These are phyloP conservation scores for Eutypella sp. DNA, from an alignment of 2,329 filamentous ascomycete species.

Conservation along the genomic window DNA sequence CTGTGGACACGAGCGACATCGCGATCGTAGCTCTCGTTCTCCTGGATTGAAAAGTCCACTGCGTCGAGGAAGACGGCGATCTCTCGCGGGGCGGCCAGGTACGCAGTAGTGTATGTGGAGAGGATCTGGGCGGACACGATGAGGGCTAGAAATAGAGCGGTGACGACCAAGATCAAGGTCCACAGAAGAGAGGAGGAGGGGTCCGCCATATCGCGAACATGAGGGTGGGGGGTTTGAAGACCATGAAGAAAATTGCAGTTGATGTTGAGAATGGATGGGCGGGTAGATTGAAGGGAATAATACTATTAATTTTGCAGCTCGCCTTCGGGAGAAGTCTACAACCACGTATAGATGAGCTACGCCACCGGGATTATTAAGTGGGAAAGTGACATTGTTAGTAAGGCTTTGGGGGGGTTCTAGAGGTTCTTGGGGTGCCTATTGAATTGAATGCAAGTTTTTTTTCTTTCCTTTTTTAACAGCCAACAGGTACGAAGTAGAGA, in stretches of 20 bases:
- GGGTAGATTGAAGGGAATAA: no score
- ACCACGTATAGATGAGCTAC: no score
- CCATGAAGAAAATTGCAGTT: constrained; percentile 11
- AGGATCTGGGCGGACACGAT: constrained; percentile 49
- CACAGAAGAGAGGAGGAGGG: constrained; percentile 46
- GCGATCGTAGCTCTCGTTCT: constrained; percentile 60
- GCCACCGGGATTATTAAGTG: no score
- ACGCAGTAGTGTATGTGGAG: constrained; percentile 50
- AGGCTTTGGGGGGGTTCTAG: no score
- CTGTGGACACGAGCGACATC: constrained; percentile 53
- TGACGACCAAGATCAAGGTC: constrained; percentile 53
- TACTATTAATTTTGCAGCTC: no score
- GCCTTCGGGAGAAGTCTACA: no score
- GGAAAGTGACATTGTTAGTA: no score
- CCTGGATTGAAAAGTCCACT: constrained; percentile 56
- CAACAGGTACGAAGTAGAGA: no score
- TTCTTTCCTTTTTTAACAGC: no score
- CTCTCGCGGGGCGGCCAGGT: constrained; percentile 53
- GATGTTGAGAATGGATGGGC: no score
- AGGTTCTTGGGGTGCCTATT: no score
- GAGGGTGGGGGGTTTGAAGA: constrained; percentile 11
- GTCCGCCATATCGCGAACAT: constrained; percentile 39
- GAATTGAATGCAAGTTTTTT: no score
- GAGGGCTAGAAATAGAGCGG: constrained; percentile 52
- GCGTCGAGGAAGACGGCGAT: constrained; percentile 54